Evolutionary conservation across 2,329 filamentous ascomycete genomes (phyloP).

Genomic region (Phaeoacremonium minimum): DNA sequence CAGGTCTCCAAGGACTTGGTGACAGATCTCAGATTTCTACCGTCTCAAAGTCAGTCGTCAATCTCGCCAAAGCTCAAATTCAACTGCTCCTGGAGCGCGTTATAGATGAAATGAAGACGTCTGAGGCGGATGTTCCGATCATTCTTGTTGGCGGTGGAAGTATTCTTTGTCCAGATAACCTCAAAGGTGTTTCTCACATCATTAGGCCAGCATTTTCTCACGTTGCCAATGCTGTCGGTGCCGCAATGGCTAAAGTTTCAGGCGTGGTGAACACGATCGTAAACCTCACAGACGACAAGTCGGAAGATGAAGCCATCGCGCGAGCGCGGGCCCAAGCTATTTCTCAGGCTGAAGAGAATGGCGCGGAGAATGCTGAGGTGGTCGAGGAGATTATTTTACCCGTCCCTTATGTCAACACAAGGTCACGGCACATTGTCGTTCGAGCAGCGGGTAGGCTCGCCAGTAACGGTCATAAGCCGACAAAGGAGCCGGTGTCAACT

Average conservation of each 20-base stretch:
- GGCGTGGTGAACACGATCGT: conserved; percentile 15
- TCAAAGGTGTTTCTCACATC: conserved; percentile 27
- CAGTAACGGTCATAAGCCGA: too few species aligned
- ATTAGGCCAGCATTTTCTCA: conserved; percentile 31
- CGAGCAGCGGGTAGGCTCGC: too few species aligned
- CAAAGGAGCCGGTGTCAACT: conserved; percentile 4
- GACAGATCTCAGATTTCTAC: conserved; percentile 20
- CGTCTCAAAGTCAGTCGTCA: conserved; percentile 16
- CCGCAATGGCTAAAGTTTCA: conserved; percentile 38
- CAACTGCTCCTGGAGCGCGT: conserved; percentile 13
- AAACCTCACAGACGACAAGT: conserved; percentile 12
- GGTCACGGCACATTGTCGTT: conserved; percentile 28
- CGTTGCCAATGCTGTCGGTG: conserved; percentile 44
- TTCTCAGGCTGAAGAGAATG: conserved; percentile 11
- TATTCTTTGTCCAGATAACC: conserved; percentile 25
- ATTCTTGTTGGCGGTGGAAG: conserved; percentile 36
- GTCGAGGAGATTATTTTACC: conserved; percentile 35
- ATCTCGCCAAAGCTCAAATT: conserved; percentile 12
- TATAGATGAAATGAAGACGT: conserved; percentile 20
- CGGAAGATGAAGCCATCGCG: conserved; percentile 13
- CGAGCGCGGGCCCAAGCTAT: conserved; percentile 13
- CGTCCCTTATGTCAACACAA: conserved; percentile 23
- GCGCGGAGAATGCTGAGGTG: conserved; percentile 20
- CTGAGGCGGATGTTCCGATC: conserved; percentile 17
- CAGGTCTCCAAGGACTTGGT: conserved; percentile 45